Base-by-base conservation (phyloP, 495 filamentous ascomycete genomes). In the Letharia columbiana region DNA sequence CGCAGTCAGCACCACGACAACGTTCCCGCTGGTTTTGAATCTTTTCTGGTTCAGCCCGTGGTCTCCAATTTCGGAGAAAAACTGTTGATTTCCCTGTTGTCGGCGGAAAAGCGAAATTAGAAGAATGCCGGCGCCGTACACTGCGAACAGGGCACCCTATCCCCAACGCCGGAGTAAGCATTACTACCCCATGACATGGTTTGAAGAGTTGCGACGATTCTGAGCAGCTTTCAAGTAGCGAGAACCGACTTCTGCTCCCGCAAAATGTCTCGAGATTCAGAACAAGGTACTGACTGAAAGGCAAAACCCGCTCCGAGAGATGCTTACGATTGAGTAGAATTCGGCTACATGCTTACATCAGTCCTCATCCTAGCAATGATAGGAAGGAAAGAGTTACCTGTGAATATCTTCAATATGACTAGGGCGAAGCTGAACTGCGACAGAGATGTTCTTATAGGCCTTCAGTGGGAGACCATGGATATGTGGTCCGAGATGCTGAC, bases 401-500 rank as follows among this genome's bases (percentile, higher is more conserved):
- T 97, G 80, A 98, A 98, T 75, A 98, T 96, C 78, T 93, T 95
- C 61, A 98, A 85, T 12, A 98, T 89, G 66, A 98, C 86, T 52
- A 98, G 86, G 54, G 93, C 86, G 73, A 98, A 98, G 61, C 87
- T 91, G 82, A 97, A 98, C 75, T 97, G 92, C 4, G 87, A 88
- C 42, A 98, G 86, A 0, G 93, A 91, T 0, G 94, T 98, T 61
- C 52, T 56, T 33, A 2, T 56, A 11, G 52, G 28, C 28, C 28
- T 35, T 56, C 31, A 56, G 52, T 56, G 8, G 31, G 3, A 5
- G 31, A 56, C 28, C 28, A 15, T 15, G 31, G 4, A 18, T 35
- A 18, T 47, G 31, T 6, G 35, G 23, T 56, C 13, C 28, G 5
- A 33, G 28, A 35, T 6, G 7, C 28, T 56, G 52, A 56, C 52